Evolutionary conservation across 352 stramenopile species (phyloP).

Genomic region (Phytophthora pinifolia): DNA sequence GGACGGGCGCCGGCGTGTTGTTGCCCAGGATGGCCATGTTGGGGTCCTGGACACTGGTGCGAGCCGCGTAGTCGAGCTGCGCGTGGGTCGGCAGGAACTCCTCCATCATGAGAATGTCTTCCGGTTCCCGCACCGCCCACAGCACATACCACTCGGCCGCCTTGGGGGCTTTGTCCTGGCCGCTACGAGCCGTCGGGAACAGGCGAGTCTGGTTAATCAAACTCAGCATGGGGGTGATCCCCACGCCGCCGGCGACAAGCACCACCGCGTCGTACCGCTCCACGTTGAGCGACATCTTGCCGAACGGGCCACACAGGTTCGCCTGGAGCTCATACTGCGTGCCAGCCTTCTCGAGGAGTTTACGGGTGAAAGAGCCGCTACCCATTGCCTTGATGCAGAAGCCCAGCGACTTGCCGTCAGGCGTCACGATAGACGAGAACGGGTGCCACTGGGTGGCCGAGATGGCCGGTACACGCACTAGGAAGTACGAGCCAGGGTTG

Average conservation of each 20-base stretch:
- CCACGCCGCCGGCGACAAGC: conserved; percentile 68
- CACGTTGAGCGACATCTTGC: conserved; percentile 61
- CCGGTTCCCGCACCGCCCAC: conserved; percentile 60
- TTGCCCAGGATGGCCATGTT: conserved; percentile 36
- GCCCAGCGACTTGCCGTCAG: conserved; percentile 73
- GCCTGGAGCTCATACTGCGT: conserved; percentile 45
- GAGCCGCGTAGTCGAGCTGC: conserved; percentile 39
- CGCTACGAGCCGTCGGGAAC: conserved; percentile 20
- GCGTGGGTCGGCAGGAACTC: conserved; percentile 59
- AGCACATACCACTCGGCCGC: conserved; percentile 51
- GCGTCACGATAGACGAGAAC: conserved; percentile 78
- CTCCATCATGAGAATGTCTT: conserved; percentile 77
- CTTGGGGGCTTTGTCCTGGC: conserved; percentile 30
- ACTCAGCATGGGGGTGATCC: conserved; percentile 78
- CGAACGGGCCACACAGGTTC: conserved; percentile 70
- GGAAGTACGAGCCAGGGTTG: conserved; percentile 73
- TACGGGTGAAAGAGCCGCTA: conserved; percentile 52
- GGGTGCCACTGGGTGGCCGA: conserved; percentile 74
- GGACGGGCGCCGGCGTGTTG: conserved; percentile 24
- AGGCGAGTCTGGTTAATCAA: conserved; percentile 69
- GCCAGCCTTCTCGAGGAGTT: conserved; percentile 45
- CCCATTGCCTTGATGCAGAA: conserved; percentile 71
- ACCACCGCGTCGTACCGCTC: conserved; percentile 68
- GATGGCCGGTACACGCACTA: conserved; percentile 66
- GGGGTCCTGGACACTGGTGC: conserved; percentile 46